Base-by-base conservation (phyloP, 495 filamentous ascomycete genomes). In the Penicillium crystallinum region DNA sequence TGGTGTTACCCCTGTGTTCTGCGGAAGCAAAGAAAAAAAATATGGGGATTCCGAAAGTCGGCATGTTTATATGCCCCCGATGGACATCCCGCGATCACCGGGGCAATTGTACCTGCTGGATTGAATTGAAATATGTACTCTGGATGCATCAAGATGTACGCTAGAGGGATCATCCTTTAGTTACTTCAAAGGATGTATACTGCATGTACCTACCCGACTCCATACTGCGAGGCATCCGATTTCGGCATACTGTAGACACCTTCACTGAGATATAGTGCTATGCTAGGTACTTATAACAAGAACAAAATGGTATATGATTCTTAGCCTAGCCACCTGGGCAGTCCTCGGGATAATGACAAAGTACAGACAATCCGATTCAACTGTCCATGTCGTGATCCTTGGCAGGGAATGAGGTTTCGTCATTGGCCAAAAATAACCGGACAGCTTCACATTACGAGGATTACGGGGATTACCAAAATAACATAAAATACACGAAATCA, bases 301-400 rank as follows among this genome's bases (percentile, higher is more conserved):
- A 10, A 11, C 29, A 31, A 9, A 9, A 31, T 9, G 2, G 2
- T 31, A 10, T 31, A 11, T 31, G 11, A 31, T 27, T 4, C 10
- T 9, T 2, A 11, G 29, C 4, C n/a, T 15, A 8, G 12, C 23
- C n/a, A 33, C 12, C 3, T 11, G 15, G 5, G 14, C 6, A 38
- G 18, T 18, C 37, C 19, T 40, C 6, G 38, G 7, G 14, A 41
- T n/a, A n/a, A n/a, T n/a, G n/a, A n/a, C n/a, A 12, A 40, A 40
- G 22, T 1, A n/a, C n/a, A 42, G n/a, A 46, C 30, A 36, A 17
- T 21, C 27, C 19, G 1, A 34, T 33, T 45, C 18, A 41, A 21
- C 12, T 22, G 29, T 17, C n/a, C 1, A 49, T 49, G 46, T 42
- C 48, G 48, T 50, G 48, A 40, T 47, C 45, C 52, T 54, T 48